Conservation (phyloP, 768 basidiomycete species). For the Calocera cornea region DNA sequence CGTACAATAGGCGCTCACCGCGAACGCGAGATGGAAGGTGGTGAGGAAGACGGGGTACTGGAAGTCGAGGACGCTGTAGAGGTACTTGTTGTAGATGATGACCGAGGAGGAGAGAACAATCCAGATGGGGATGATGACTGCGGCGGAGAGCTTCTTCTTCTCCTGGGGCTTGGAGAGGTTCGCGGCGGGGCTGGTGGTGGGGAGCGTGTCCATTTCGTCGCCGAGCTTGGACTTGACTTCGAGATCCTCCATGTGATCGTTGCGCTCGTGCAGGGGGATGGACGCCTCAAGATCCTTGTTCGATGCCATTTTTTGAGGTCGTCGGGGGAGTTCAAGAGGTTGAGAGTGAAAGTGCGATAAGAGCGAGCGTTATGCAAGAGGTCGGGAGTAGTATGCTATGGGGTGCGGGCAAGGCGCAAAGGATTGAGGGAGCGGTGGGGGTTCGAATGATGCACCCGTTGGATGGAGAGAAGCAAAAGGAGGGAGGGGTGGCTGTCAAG, state of each 20-base stretch:
- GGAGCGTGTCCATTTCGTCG: not conserved
- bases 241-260: conserved; percentile 14
- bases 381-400: too few relatives aligned
- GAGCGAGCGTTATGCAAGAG: not conserved
- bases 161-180: conserved; percentile 7
- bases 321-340: not conserved
- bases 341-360: not conserved
- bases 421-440: not conserved
- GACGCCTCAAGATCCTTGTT: conserved; percentile 12
- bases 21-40: conserved; percentile 65
- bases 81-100: conserved; percentile 91
- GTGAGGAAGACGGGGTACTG: conserved; percentile 86
- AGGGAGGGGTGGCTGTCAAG: not conserved
- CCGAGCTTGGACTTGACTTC: conserved; percentile 13
- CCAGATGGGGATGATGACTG: conserved; percentile 81
- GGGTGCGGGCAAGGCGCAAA: not conserved
- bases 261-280: conserved; percentile 9
- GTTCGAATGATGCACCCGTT: not conserved
- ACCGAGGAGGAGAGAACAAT: conserved; percentile 77
- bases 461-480: not conserved
- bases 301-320: not conserved
- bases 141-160: conserved; percentile 28
- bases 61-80: conserved; percentile 73
- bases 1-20: conserved; percentile 29
- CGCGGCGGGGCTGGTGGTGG: not conserved